phyloP scores from a whole-genome alignment of 2,329 filamentous ascomycete species.

The Curvularia sp. region DNA sequence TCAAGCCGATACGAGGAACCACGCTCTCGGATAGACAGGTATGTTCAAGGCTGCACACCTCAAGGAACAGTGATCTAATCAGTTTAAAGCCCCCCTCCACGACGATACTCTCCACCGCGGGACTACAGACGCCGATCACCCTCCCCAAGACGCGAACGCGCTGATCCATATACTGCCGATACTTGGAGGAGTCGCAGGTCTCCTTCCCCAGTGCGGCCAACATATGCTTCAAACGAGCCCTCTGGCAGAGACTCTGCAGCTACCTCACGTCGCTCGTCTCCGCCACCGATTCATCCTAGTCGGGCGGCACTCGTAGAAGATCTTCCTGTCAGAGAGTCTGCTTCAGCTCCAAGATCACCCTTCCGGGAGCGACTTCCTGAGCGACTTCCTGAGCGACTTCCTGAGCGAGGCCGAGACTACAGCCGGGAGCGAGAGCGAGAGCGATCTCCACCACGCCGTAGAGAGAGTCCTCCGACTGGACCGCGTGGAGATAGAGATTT shows the following conservation, averaged over 20 bases:
- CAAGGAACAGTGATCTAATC: conserved; percentile 9
- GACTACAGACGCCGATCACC: conserved; percentile 62
- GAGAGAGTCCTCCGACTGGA: conserved; percentile 49
- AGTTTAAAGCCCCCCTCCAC: conserved; percentile 35
- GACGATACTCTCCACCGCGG: conserved; percentile 54
- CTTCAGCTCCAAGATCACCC: conserved; percentile 45
- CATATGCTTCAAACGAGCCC: conserved; percentile 55
- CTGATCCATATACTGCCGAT: conserved; percentile 57
- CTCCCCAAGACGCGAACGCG: conserved; percentile 58
- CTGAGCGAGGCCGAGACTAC: conserved; percentile 30
- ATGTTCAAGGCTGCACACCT: not conserved
- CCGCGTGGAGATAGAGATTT: conserved; percentile 47
- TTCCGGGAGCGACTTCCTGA: conserved; percentile 46
- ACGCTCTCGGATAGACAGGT: conserved; percentile 50
- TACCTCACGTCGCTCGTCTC: conserved; percentile 68
- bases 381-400: conserved; percentile 13
- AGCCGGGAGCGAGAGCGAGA: conserved; percentile 37
- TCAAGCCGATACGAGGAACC: conserved; percentile 55
- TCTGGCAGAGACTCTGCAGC: conserved; percentile 62
- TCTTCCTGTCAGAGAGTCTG: conserved; percentile 34
- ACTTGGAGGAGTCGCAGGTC: conserved; percentile 61
- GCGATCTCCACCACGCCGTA: conserved; percentile 47
- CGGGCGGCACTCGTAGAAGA: conserved; percentile 53
- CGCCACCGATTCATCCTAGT: conserved; percentile 62
- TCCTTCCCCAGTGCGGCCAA: conserved; percentile 55